These are phyloP conservation scores for Zymoseptoria ardabiliae DNA, from an alignment of 2,329 filamentous ascomycete genomes.

Conservation along the genomic window DNA sequence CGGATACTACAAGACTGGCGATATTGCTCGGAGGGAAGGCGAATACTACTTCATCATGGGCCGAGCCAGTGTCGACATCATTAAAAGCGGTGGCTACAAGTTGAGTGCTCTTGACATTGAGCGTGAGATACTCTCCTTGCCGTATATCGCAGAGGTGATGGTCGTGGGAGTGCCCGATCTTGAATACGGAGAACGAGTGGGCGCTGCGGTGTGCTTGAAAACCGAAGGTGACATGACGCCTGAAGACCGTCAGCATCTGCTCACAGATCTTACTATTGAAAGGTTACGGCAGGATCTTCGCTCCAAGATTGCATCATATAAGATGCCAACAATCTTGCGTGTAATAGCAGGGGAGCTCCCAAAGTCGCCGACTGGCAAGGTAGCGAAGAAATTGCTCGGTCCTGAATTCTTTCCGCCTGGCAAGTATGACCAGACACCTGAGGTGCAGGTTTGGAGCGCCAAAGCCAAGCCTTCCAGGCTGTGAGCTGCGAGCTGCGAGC, in stretches of 20 bases:
- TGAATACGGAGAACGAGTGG: slow-evolving; percentile 50
- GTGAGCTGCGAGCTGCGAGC: slow-evolving; percentile 4
- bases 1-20: slow-evolving; percentile 29
- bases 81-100: slow-evolving; percentile 51
- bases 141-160: slow-evolving; percentile 45
- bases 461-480: slow-evolving; percentile 10
- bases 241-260: slow-evolving; percentile 14
- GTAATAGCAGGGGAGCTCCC: slow-evolving; percentile 41
- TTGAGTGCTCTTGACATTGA: slow-evolving; percentile 50
- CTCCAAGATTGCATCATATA: slow-evolving; percentile 40
- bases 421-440: slow-evolving; percentile 11
- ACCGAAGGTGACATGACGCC: slow-evolving; percentile 23
- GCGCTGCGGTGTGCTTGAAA: slow-evolving; percentile 43
- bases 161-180: slow-evolving; percentile 48
- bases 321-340: slow-evolving; percentile 42
- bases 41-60: slow-evolving; percentile 48
- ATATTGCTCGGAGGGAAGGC: slow-evolving; percentile 33
- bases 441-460: slow-evolving; percentile 24
- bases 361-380: slow-evolving; percentile 44
- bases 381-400: slow-evolving; percentile 40
- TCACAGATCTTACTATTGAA: slow-evolving; percentile 32
- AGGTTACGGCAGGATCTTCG: slow-evolving; percentile 39
- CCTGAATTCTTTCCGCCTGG: slow-evolving; percentile 26
- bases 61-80: slow-evolving; percentile 46
- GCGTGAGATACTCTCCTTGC: slow-evolving; percentile 44